Evolutionary conservation across 116 monocot species (phyloP).

Genomic region (Zostera marina): DNA sequence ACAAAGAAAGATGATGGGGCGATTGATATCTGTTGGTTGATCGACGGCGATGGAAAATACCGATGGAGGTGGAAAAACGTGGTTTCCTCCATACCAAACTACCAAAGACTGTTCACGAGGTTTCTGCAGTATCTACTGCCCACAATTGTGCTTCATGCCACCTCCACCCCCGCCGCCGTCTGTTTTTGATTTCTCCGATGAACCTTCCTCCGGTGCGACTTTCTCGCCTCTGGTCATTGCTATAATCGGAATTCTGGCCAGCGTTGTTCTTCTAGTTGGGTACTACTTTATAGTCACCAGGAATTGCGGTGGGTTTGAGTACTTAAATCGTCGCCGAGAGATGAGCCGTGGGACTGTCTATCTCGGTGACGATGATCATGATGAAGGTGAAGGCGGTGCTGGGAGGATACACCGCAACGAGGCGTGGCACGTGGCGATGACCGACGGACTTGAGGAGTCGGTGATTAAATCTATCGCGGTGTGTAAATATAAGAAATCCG

Average conservation of each 20-base stretch:
- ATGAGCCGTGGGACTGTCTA: background rate
- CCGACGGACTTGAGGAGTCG: constrained; percentile 49
- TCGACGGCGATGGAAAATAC: background rate
- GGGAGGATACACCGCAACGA: constrained; percentile 1
- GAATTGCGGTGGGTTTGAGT: constrained; percentile 13
- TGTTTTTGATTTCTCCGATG: constrained; percentile 7
- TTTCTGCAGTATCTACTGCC: constrained; percentile 46
- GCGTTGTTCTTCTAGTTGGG: constrained; percentile 26
- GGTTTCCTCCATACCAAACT: constrained; percentile 12
- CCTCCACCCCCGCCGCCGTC: constrained; percentile 31
- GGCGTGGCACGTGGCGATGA: constrained; percentile 12
- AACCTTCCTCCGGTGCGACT: constrained; percentile 8
- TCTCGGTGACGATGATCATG: background rate
- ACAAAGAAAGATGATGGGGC: too few relatives aligned
- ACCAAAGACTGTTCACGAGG: constrained; percentile 37
- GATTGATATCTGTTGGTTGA: too few relatives aligned
- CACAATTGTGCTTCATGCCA: constrained; percentile 35
- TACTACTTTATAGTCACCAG: constrained; percentile 38
- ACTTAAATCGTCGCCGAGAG: background rate
- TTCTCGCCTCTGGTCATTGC: constrained; percentile 47
- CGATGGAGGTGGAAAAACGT: constrained; percentile 2
- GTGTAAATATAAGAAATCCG: constrained; percentile 41
- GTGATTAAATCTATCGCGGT: constrained; percentile 48
- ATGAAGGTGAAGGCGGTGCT: constrained; percentile 6
- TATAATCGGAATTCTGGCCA: constrained; percentile 31